Conservation (phyloP, 305 asterid genomes). For the Fraxinus nigra region DNA sequence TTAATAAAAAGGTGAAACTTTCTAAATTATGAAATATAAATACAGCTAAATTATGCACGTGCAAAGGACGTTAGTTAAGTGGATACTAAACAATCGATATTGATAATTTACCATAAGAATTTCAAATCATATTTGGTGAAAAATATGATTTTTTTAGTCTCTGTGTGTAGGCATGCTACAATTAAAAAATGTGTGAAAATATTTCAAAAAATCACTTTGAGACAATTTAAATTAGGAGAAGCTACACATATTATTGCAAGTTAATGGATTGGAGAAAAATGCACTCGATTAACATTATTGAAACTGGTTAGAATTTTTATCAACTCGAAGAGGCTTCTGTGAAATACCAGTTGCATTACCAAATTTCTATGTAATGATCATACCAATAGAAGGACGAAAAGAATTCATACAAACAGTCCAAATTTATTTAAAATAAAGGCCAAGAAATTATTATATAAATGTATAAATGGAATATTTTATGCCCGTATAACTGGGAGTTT, state of each 20-base stretch:
- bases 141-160: background rate
- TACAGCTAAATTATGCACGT: background rate
- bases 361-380: background rate
- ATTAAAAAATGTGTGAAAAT: background rate
- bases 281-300: background rate
- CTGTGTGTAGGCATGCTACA: background rate
- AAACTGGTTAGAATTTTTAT: background rate
- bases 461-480: background rate
- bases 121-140: background rate
- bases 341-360: background rate
- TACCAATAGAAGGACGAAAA: background rate
- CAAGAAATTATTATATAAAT: background rate
- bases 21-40: too few species aligned
- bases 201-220: background rate
- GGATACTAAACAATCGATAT: too few species aligned
- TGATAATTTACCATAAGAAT: background rate
- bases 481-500: background rate
- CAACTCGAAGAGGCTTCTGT: background rate
- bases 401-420: background rate
- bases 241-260: background rate
- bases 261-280: background rate
- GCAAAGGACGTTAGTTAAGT: background rate
- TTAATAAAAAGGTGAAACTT: too few species aligned
- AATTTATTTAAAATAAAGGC: background rate
- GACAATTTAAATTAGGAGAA: background rate